Evolutionary conservation across 805 yeast genomes (phyloP), one percentile per base, ranked within the genome.

Genomic region (Lachancea sp.): DNA sequence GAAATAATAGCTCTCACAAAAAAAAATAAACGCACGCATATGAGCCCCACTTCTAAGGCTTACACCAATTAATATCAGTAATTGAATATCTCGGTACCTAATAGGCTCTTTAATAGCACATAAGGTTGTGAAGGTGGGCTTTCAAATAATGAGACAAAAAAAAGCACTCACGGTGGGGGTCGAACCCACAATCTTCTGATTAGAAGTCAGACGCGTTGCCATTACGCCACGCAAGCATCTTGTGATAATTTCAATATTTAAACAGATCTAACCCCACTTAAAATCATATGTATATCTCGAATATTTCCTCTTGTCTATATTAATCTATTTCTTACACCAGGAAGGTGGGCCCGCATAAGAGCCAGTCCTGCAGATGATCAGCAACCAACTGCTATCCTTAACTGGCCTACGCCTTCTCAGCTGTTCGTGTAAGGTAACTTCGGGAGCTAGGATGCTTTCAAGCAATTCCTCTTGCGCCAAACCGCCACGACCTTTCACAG

Each of bases 171-270:
- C 68, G 71, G 72, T 67, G 74, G 73, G 75, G 75, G 74, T 70
- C 74, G 74, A 70, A 70, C 74, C 74, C 74, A 67, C 72, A 70
- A 70, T 70, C 74, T 70, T 69, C 73, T 70, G 74, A 70, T 70
- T 70, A 70, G 74, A 70, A 70, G 75, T 70, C 75, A 70, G 73
- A 70, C 75, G 74, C 75, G 74, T 70, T 70, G 74, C 75, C 75
- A 70, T 70, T 70, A 70, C 75, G 74, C 75, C 74, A 70, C 71
- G 69, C 73, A 20, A 44, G 46, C 46, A 12, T 29, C n/a, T 29
- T 11, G 13, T 29, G 6, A 29, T 3, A 29, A 11, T 8, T 25
- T n/a, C n/a, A n/a, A n/a, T n/a, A n/a, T n/a, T n/a, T n/a, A n/a
- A n/a, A n/a, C n/a, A n/a, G n/a, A n/a, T n/a, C n/a, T n/a, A n/a